Evolutionary conservation across 768 basidiomycete species (phyloP), one percentile per base, ranked within the genome.

Genomic region (Boletus rufocinnamomeus): DNA sequence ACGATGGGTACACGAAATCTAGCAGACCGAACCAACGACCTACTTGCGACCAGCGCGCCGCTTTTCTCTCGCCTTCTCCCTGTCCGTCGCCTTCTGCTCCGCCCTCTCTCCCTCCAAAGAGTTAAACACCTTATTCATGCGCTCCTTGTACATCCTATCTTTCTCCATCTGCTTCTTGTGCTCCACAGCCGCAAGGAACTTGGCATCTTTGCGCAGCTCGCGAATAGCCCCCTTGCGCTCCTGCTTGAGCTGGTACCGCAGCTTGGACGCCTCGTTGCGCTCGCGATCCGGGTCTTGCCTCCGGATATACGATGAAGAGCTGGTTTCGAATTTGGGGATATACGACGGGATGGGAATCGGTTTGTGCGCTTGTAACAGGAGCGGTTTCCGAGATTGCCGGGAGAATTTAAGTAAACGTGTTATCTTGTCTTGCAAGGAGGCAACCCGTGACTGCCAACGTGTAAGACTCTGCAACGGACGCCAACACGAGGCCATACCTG

Each of bases 151-250:
- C 30, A 74, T 76, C 61, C 67, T 77, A 67, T 98, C 96, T 80
- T 93, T 95, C 77, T 90, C 89, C 72, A 79, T 76, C 76, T 93
- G 89, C 69, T 88, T 85, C 75, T 87, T 84, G 68, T 92, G 87
- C 66, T 93, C 87, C 69, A 95, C 94, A 30, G 80, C 80, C 11
- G 96, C 93, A 75, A 99, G 79, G 84, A 98, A 99, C 63, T 84
- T 82, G 61, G 93, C 88, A 70, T 99, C 97, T 79, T 98, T 98
- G 60, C 97, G 85, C 53, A 99, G 79, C 71, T 99, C 97, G 47
- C 96, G 81, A 61, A 99, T 94, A 6, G 97, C 97, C 45, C 97
- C 95, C 80, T 98, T 98, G 69, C 84, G 80, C 79, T 98, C 97
- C 76, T 98, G 89, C 77, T 95, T 95, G 79, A 94, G 89, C 70